These are phyloP conservation scores for Colletotrichum melonis DNA, from an alignment of 2,329 filamentous ascomycete genomes.

Conservation along the genomic window DNA sequence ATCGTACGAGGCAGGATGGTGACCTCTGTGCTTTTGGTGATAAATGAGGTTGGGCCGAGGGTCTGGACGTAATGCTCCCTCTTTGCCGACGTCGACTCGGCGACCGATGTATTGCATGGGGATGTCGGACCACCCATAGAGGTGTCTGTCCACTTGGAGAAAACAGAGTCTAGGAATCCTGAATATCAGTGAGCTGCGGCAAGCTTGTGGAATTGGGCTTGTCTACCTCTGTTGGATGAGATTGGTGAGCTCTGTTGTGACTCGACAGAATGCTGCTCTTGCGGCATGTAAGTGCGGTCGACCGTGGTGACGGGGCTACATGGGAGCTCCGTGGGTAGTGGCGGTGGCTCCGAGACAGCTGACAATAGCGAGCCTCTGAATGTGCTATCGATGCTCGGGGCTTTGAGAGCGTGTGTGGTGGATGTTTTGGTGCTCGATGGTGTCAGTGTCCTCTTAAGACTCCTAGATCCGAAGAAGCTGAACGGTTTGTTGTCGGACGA, in stretches of 20 bases:
- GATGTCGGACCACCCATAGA: conserved; percentile 46
- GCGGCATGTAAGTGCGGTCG: conserved; percentile 10
- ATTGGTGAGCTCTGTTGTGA: conserved; percentile 37
- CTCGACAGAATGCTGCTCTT: conserved; percentile 21
- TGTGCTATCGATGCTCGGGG: conserved; percentile 27
- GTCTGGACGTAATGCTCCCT: conserved; percentile 50
- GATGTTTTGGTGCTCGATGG: conserved; percentile 39
- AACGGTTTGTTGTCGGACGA: conserved; percentile 54
- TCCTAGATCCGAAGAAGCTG: conserved; percentile 56
- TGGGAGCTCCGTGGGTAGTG: conserved; percentile 6
- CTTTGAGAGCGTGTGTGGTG: conserved; percentile 23
- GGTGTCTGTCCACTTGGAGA: conserved; percentile 57
- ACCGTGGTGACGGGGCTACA: conserved; percentile 10
- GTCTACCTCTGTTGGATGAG: conserved; percentile 49
- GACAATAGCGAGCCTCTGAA: conserved; percentile 31
- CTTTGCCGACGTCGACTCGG: conserved; percentile 43
- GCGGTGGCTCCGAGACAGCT: conserved; percentile 21
- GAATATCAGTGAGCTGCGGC: conserved; percentile 37
- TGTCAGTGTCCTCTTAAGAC: conserved; percentile 46
- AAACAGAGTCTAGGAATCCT: conserved; percentile 52
- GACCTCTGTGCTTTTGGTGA: conserved; percentile 54
- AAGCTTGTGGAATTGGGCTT: neutral
- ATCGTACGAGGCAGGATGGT: conserved; percentile 46
- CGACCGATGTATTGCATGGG: conserved; percentile 45
- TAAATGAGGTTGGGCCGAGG: conserved; percentile 54